Conservation (phyloP, 768 basidiomycete genomes). For the Boletus vermiculosoides region DNA sequence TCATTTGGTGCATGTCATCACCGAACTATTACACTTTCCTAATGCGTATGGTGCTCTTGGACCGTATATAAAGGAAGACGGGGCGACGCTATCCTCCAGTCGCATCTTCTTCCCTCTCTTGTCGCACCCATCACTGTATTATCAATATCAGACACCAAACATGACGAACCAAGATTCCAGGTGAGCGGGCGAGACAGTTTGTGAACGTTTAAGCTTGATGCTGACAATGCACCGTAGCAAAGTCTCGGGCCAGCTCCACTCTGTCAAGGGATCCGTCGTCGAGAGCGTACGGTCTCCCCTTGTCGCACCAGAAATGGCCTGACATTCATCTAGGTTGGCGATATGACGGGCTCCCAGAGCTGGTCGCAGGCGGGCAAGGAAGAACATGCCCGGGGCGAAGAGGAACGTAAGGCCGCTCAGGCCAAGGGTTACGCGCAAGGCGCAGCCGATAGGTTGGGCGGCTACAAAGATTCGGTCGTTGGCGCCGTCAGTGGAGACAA, state of each 20-base stretch:
- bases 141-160: neutral
- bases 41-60: conserved; percentile 24
- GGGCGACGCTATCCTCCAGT: neutral
- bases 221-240: conserved; percentile 28
- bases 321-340: conserved; percentile 35
- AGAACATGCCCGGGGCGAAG: conserved; percentile 50
- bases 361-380: conserved; percentile 49
- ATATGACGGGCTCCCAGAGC: conserved; percentile 40
- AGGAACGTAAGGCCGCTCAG: conserved; percentile 46
- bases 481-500: conserved; percentile 59
- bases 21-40: conserved; percentile 26
- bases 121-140: neutral
- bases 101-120: conserved; percentile 7
- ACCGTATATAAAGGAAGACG: conserved; percentile 27
- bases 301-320: neutral
- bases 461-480: conserved; percentile 53
- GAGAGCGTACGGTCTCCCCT: conserved; percentile 28
- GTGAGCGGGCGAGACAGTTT: conserved; percentile 11
- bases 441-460: conserved; percentile 40
- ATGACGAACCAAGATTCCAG: conserved; percentile 29
- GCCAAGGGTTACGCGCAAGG: conserved; percentile 54
- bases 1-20: conserved; percentile 28
- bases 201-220: no score
- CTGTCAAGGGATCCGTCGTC: conserved; percentile 36
- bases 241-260: conserved; percentile 35